Conservation (phyloP, 2,329 filamentous ascomycete species). For the Chaetomiaceae sp. region DNA sequence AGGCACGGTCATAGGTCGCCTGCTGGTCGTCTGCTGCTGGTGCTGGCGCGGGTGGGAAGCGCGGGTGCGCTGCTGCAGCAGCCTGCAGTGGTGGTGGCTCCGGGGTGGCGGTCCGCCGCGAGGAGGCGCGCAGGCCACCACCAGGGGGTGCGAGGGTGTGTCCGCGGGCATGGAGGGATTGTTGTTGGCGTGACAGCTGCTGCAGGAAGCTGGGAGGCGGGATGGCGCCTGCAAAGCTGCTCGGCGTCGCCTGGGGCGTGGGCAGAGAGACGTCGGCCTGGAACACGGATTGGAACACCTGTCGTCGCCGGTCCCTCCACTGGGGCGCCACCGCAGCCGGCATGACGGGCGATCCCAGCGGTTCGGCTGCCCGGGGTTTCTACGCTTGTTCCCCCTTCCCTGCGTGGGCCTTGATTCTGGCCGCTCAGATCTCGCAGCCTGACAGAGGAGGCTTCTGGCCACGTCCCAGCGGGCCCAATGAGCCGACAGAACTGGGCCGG, state of each 20-base stretch:
- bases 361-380: neutral
- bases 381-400: neutral
- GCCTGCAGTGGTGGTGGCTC: conserved; percentile 12
- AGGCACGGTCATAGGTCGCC: conserved; percentile 54
- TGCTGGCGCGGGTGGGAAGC: conserved; percentile 23
- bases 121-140: neutral
- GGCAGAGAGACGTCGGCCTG: conserved; percentile 44
- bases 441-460: neutral
- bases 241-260: conserved; percentile 38
- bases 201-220: conserved; percentile 41
- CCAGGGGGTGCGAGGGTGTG: conserved; percentile 7
- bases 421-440: neutral
- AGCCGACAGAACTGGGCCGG: neutral
- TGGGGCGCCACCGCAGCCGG: conserved; percentile 34
- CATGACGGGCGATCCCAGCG: conserved; percentile 22
- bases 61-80: conserved; percentile 11
- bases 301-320: conserved; percentile 43
- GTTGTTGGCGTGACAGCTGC: neutral
- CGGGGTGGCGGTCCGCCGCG: conserved; percentile 13
- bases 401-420: neutral
- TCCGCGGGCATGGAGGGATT: conserved; percentile 18
- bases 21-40: conserved; percentile 41
- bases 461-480: neutral
- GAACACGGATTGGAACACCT: conserved; percentile 52
- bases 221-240: conserved; percentile 36